These are phyloP conservation scores for Albophoma yamanashiensis DNA, from an alignment of 2,329 filamentous ascomycete genomes.

Conservation along the genomic window DNA sequence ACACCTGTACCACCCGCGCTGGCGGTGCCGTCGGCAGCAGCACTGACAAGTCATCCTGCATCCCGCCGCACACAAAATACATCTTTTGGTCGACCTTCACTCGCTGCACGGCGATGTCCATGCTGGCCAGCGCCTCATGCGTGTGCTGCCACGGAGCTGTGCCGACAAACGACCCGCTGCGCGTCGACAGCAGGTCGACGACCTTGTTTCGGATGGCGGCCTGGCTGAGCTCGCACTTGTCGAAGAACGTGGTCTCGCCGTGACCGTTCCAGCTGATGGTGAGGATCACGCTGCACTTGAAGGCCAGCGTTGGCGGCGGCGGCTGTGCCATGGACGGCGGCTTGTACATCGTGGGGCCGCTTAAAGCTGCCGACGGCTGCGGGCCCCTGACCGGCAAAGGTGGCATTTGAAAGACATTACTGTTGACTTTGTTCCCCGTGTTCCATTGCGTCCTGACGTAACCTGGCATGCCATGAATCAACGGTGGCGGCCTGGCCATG, in stretches of 20 bases:
- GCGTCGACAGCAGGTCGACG: slow-evolving; percentile 9
- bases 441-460: neutral
- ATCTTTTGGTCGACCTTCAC: slow-evolving; percentile 11
- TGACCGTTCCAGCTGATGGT: slow-evolving; percentile 15
- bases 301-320: neutral
- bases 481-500: neutral
- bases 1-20: neutral
- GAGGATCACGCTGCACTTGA: slow-evolving; percentile 10
- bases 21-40: slow-evolving; percentile 10
- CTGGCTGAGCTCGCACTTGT: slow-evolving; percentile 18
- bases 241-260: slow-evolving; percentile 18
- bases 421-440: neutral
- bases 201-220: slow-evolving; percentile 17
- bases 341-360: neutral
- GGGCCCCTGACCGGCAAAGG: neutral
- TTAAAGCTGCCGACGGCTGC: neutral
- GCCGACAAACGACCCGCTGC: slow-evolving; percentile 6
- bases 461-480: neutral
- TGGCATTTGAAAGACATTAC: neutral
- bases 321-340: neutral
- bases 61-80: slow-evolving; percentile 12
- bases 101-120: slow-evolving; percentile 9
- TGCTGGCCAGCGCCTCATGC: neutral
- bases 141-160: neutral
- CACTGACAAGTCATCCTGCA: slow-evolving; percentile 14